A percentile compares a stretch with the other conserved stretches of the same genome.
Evolutionary conservation across 306 rosid genomes (phyloP).

Genomic region (cucumber (Cucumis sativus)): DNA sequence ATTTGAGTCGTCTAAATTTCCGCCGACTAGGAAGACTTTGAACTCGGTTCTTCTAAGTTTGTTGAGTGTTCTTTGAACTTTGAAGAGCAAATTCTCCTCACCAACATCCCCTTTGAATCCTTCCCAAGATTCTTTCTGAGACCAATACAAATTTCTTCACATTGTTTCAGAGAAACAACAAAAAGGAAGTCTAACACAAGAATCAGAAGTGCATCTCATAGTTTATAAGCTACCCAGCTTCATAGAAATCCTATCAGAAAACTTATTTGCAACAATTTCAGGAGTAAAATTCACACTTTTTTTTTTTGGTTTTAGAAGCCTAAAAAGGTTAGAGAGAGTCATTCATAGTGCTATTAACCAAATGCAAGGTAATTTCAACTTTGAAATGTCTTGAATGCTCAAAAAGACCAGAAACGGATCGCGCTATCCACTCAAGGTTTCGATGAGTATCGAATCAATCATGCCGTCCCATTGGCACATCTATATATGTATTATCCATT

Average conservation of each 20-base stretch:
- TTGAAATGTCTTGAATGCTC: no score
- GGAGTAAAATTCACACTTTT: neutral
- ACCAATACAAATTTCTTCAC: conserved; percentile 10
- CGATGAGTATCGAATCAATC: no score
- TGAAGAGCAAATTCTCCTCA: conserved; percentile 29
- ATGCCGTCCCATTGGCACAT: no score
- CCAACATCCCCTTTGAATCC: conserved; percentile 44
- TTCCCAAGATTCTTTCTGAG: conserved; percentile 60
- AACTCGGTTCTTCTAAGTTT: conserved; percentile 45
- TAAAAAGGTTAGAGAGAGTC: neutral
- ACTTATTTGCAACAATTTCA: neutral
- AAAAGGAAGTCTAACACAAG: neutral
- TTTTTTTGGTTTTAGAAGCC: neutral
- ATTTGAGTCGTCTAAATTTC: conserved; percentile 15
- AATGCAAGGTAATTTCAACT: neutral
- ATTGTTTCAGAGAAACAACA: neutral
- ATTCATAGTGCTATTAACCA: neutral
- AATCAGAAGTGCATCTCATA: neutral
- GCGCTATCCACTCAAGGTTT: no score
- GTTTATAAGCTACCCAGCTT: neutral
- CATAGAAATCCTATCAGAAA: neutral
- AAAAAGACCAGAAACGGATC: no score
- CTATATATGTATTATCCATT: no score
- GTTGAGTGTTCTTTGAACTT: conserved; percentile 38
- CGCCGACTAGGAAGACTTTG: conserved; percentile 35